Conservation (phyloP, 2,329 filamentous ascomycete species). For the Monosporascus sp. region DNA sequence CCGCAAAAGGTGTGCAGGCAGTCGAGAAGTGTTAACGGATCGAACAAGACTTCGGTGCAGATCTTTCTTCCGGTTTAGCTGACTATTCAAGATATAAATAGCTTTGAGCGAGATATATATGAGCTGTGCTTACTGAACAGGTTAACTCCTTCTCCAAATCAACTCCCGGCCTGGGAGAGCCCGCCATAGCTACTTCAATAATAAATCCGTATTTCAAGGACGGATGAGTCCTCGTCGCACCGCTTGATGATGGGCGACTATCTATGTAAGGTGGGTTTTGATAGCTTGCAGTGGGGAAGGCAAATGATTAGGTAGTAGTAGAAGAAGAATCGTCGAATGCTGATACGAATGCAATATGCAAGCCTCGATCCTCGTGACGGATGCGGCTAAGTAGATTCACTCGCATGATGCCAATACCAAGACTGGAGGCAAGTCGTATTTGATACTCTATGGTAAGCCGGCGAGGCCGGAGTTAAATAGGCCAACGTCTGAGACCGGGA, state of each 20-base stretch:
- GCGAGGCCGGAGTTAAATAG: background rate
- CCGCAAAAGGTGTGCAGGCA: slow-evolving; percentile 96
- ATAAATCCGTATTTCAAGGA: background rate
- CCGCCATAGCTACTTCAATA: slow-evolving; percentile 34
- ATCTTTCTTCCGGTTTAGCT: slow-evolving; percentile 54
- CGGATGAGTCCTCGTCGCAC: background rate
- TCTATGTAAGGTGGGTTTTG: background rate
- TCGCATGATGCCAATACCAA: background rate
- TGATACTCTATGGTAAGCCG: background rate
- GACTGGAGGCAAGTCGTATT: background rate
- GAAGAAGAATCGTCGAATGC: background rate
- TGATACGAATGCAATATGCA: background rate
- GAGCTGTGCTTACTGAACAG: slow-evolving; percentile 70
- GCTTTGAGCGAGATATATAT: slow-evolving; percentile 9
- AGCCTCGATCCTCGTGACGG: background rate
- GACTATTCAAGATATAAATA: slow-evolving; percentile 8
- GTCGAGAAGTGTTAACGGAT: slow-evolving; percentile 85
- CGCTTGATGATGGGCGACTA: background rate
- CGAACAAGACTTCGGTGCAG: slow-evolving; percentile 90
- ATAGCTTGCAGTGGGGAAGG: background rate
- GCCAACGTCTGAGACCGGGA: too few relatives aligned
- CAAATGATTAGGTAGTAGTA: background rate
- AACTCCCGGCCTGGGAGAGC: slow-evolving; percentile 45
- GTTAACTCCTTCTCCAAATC: slow-evolving; percentile 92
- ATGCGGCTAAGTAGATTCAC: background rate